phyloP scores from a whole-genome alignment of 768 basidiomycete species.

The Phallus indusiatus region DNA sequence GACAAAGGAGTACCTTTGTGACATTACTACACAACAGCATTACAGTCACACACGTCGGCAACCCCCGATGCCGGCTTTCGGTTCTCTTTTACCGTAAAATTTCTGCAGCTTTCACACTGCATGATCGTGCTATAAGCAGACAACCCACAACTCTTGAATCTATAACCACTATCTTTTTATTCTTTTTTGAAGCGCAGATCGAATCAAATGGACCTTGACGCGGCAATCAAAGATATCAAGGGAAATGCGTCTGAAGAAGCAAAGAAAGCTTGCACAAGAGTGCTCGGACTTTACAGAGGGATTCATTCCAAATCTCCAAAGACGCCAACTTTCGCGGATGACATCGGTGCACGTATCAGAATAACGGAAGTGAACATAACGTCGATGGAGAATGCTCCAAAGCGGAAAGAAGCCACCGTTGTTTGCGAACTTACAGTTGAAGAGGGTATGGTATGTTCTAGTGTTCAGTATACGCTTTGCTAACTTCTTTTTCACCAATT shows the following conservation, averaged over 20 bases:
- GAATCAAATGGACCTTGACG: background rate
- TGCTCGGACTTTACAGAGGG: background rate
- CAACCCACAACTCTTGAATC: no score
- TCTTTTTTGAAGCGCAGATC: no score
- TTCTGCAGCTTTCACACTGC: no score
- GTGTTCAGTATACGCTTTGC: background rate
- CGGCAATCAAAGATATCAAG: background rate
- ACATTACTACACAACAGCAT: no score
- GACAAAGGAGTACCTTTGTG: no score
- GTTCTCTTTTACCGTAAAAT: no score
- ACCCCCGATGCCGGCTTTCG: no score
- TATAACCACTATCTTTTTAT: no score
- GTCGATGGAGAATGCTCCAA: background rate
- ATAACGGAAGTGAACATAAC: background rate
- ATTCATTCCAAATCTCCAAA: background rate
- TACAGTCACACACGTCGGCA: no score
- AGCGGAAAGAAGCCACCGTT: slow-evolving; percentile 1
- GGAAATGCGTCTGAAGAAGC: slow-evolving; percentile 4
- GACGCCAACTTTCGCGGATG: background rate
- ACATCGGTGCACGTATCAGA: background rate
- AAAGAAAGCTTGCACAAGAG: background rate
- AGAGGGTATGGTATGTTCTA: background rate
- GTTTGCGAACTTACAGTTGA: slow-evolving; percentile 3
- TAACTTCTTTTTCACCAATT: background rate
- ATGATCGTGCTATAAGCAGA: no score